Base-by-base conservation (phyloP, 495 filamentous ascomycete genomes). In the Aspergillus steynii region DNA sequence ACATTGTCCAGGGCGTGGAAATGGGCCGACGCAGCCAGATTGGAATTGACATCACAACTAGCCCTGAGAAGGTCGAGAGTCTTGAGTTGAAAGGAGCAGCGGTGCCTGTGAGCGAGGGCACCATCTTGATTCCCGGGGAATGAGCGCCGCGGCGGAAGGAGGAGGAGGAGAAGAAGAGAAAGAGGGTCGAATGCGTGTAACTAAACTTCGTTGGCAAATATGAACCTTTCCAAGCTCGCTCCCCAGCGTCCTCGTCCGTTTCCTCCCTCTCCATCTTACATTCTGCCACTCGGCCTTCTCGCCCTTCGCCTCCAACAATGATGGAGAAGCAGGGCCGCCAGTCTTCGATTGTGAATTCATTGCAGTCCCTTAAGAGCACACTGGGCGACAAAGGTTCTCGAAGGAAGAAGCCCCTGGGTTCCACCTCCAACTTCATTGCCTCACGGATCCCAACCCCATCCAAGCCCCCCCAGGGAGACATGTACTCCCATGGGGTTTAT, bases 1-100 rank as follows among this genome's bases (percentile, higher is more conserved):
- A 73, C 49, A 68, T 93, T 56, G 83, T 83, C 64, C 90, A 93
- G 75, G 90, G 90, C 0, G 86, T 92, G n/a, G 89, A 93, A 76
- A 93, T 92, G 87, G 89, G 87, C 0, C 75, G 89, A 60, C 74
- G 73, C 65, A 92, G 89, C 75, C 81, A 83, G 49, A 86, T 86
- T 65, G 74, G 75, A 5, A 69, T 82, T 51, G 77, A 72, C 34
- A 79, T 83, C 54, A 72, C 60, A n/a, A 66, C 76, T 64, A 68
- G 66, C 42, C 56, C 54, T 20, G 64, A 71, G 48, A 71, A 68
- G 59, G 67, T 88, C 53, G 77, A 81, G 57, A 75, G 76, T 51
- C 71, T 89, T 20, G 77, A 74, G 62, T 56, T 89, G 60, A 84
- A 77, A 26, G 86, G 86, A 0, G 77, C 70, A 37, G 83, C 86